Conservation (phyloP, 2,329 filamentous ascomycete genomes). For the Pseudogymnoascus sp. region DNA sequence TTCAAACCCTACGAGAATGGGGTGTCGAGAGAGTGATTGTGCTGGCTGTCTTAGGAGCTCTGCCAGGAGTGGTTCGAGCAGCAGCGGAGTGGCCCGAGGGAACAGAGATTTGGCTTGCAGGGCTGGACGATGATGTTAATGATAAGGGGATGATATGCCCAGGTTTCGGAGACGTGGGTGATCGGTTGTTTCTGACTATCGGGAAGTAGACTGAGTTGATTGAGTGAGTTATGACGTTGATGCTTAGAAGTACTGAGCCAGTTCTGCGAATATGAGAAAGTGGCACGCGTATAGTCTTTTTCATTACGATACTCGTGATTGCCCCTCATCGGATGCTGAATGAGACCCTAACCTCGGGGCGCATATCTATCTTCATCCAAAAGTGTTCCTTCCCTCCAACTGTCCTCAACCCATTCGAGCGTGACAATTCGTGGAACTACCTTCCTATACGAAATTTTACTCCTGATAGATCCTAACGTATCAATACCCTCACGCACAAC, state of each 20-base stretch:
- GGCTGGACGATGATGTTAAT: constrained; percentile 66
- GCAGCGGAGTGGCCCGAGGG: constrained; percentile 71
- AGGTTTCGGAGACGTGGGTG: constrained; percentile 83
- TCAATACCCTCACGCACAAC: constrained; percentile 42
- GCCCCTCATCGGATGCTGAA: not conserved
- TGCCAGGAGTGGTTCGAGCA: constrained; percentile 61
- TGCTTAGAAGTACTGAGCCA: not conserved
- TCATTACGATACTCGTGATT: not conserved
- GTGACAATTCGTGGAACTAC: constrained; percentile 62
- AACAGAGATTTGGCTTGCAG: constrained; percentile 75
- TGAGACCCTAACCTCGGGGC: not conserved
- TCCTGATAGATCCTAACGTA: constrained; percentile 30
- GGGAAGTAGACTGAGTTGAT: constrained; percentile 54
- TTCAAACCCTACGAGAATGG: constrained; percentile 85
- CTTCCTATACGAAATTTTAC: constrained; percentile 37
- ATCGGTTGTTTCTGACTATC: constrained; percentile 79
- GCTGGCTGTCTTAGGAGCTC: constrained; percentile 65
- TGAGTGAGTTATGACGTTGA: not conserved
- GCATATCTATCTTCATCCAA: constrained; percentile 67
- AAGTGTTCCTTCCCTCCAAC: constrained; percentile 70
- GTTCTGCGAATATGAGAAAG: not conserved
- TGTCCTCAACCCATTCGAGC: constrained; percentile 65
- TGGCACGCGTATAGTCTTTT: not conserved
- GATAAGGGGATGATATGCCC: constrained; percentile 84
- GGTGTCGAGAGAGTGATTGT: constrained; percentile 77